Base-by-base conservation (phyloP, 2,329 filamentous ascomycete genomes). In the Grosmannia huntii region DNA sequence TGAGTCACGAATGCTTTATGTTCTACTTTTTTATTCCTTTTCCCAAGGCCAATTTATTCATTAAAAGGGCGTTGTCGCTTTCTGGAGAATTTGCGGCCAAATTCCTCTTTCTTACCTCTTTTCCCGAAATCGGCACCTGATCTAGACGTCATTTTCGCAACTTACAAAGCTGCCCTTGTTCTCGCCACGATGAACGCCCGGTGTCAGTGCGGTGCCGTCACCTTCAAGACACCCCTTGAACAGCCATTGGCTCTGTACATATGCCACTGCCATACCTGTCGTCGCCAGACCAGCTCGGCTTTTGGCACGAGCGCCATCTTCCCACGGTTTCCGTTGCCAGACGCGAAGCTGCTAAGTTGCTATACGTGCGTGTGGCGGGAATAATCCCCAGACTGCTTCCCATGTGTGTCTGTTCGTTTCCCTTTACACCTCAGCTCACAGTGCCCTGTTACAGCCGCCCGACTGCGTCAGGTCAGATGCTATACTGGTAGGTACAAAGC, bases 271-370 rank as follows among this genome's bases (percentile, higher is more conserved):
- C 25, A 58, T n/a, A 59, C 60, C 21, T 65, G 64, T 48, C 64
- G 61, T 36, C 62, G 59, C 50, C 62, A 64, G 55, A 61, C 61
- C 10, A 61, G 62, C 56, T 61, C 64, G 12, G 83, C 85, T 1
- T 87, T 85, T 69, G 85, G 84, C 31, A 80, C 83, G 36, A 84
- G 82, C 41, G 85, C 85, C 63, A 86, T 87, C 60, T 89, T 87
- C 64, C 85, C 84, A 1, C 74, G 74, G n/a, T 88, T 88, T 60
- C 67, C 73, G 11, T 70, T 87, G 31, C 81, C 83, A 0, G 68
- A 70, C 44, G 70, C 67, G 19, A 73, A 76, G 25, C 61, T 74
- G 53, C 65, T 84, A 62, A 77, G 76, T 59, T 79, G 77, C 62
- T 83, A 83, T 63, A 73, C 72, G 80, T 81, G 65, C 67, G 77